A percentile compares a stretch with the other conserved stretches of the same genome.
Conservation (phyloP, 352 stramenopile genomes). For the Phytophthora pseudosyringae region DNA sequence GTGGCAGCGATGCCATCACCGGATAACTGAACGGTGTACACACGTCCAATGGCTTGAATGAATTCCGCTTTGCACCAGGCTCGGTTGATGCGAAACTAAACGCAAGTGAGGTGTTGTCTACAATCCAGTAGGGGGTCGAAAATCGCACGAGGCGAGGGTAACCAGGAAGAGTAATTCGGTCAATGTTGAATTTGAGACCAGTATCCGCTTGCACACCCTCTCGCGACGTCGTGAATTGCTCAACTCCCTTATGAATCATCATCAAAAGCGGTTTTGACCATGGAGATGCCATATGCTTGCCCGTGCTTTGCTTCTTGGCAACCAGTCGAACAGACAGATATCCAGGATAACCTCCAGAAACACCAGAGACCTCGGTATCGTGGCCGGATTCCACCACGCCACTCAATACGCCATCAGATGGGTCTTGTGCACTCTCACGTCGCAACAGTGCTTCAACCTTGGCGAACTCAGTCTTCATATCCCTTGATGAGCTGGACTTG, state of each 20-base stretch:
- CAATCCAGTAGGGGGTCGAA: constrained; percentile 86
- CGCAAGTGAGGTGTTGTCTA: constrained; percentile 82
- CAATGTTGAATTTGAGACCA: constrained; percentile 72
- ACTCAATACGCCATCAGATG: constrained; percentile 47
- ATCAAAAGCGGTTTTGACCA: constrained; percentile 90
- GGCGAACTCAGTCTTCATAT: constrained; percentile 61
- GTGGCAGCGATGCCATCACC: constrained; percentile 59
- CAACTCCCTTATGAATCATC: constrained; percentile 75
- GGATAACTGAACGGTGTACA: constrained; percentile 66
- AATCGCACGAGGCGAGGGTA: constrained; percentile 82
- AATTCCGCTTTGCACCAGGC: constrained; percentile 54
- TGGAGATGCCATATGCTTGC: constrained; percentile 43
- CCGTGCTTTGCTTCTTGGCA: constrained; percentile 40
- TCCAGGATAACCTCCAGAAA: constrained; percentile 70
- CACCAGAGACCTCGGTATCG: constrained; percentile 76
- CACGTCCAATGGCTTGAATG: constrained; percentile 51
- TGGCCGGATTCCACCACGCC: constrained; percentile 72
- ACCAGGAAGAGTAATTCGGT: constrained; percentile 72
- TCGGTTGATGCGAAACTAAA: constrained; percentile 67
- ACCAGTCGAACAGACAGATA: constrained; percentile 79
- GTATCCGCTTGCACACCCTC: constrained; percentile 60
- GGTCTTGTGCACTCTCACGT: constrained; percentile 35
- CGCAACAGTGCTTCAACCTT: constrained; percentile 68
- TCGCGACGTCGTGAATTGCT: constrained; percentile 76
- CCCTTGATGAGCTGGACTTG: constrained; percentile 56